Base-by-base conservation (phyloP, 192 early-diverging fungal species). In the Backusella psychrophila region DNA sequence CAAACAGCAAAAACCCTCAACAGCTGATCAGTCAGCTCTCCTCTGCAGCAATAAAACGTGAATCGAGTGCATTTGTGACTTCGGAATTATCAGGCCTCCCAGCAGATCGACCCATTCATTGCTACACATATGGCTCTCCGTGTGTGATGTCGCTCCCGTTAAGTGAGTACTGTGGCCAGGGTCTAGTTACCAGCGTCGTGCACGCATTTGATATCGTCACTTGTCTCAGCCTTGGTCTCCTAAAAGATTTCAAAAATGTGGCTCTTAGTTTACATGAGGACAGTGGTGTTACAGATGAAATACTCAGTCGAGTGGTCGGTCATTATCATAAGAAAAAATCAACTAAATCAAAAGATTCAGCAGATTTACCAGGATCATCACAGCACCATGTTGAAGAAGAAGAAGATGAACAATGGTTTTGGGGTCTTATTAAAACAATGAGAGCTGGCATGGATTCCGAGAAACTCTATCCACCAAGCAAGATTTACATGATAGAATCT, bases 71-170 rank as follows among this genome's bases (percentile, higher is more conserved):
- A 9, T 93, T 93, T 79, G 92, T 89, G 0, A 93, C 91, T 8
- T 85, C 90, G 1, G 82, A 82, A 26, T 78, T 77, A 17, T 91
- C 91, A 2, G 91, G 90, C 17, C 77, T 94, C 66, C 94, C 95
- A 1, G 71, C 85, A 0, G 88, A 86, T 44, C 89, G 95, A 17
- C 88, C 91, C 23, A 90, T 98, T 73, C 94, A 94, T 73, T 94
- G 94, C 73, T 96, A 92, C 70, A 89, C 92, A 26, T 98, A 90
- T 76, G 96, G 94, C 23, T 86, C 90, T n/a, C 95, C 96, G 0
- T 92, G 91, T 72, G 89, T 91, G 29, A 91, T 93, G 70, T 89
- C 91, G 33, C 75, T 90, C 1, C 84, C 88, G 19, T 85, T 97
- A 19, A 91, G 91, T n/a, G 81, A 85, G 46, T 85, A 91, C 71